These are phyloP conservation scores for Xylariomycetidae sp. DNA, from an alignment of 2,329 filamentous ascomycete genomes.

Conservation along the genomic window DNA sequence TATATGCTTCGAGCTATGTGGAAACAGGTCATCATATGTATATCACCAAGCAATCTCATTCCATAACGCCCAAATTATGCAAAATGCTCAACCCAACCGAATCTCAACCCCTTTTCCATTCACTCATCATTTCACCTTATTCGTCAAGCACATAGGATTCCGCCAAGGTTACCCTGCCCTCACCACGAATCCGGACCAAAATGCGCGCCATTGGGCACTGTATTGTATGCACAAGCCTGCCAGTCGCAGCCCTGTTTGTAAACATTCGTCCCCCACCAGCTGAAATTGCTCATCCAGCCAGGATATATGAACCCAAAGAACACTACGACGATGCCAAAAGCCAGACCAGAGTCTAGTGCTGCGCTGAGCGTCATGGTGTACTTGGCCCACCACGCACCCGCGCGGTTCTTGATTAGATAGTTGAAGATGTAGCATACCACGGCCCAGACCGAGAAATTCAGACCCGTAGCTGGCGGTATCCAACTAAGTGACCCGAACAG, in stretches of 20 bases:
- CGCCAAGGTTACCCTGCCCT: too few relatives aligned
- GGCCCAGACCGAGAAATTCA: slow-evolving; percentile 87
- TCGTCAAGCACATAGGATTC: too few relatives aligned
- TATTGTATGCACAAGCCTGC: slow-evolving; percentile 70
- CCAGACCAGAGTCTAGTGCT: slow-evolving; percentile 76
- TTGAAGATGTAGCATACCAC: slow-evolving; percentile 85
- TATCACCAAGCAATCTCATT: too few relatives aligned
- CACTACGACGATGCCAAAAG: slow-evolving; percentile 76
- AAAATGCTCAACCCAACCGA: too few relatives aligned
- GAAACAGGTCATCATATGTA: too few relatives aligned
- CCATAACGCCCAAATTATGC: too few relatives aligned
- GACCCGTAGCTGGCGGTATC: slow-evolving; percentile 81
- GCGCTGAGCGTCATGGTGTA: slow-evolving; percentile 88
- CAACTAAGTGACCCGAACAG: slow-evolving; percentile 76
- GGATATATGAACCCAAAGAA: slow-evolving; percentile 87
- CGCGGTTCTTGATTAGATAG: slow-evolving; percentile 64
- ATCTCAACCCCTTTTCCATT: too few relatives aligned
- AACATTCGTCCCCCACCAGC: slow-evolving; percentile 86
- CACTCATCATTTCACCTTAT: too few relatives aligned
- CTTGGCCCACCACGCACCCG: slow-evolving; percentile 78
- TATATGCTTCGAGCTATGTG: too few relatives aligned
- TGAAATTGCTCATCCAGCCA: slow-evolving; percentile 66
- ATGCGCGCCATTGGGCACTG: slow-evolving; percentile 55
- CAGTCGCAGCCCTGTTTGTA: slow-evolving; percentile 84
- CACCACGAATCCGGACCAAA: slow-evolving; percentile 64